Percentiles rank a stretch among this genome's conserved stretches.
Evolutionary conservation across 2,329 filamentous ascomycete genomes (phyloP).

Genomic region (Cyphellophora europaea): DNA sequence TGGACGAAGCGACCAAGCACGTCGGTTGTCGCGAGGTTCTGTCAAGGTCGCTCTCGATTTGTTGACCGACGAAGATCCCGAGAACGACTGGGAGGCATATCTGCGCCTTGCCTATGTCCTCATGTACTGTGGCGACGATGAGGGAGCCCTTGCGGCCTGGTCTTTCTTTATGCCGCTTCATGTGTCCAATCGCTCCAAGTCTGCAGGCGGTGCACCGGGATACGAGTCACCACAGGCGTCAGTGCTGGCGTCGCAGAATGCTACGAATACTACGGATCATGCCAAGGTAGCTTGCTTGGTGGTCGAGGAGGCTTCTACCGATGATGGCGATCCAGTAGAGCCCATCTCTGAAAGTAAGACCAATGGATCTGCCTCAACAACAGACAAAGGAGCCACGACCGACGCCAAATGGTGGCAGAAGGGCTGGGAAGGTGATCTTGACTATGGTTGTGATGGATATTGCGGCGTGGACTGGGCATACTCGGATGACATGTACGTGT

Average conservation of each 20-base stretch:
- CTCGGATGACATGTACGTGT: conserved; percentile 21
- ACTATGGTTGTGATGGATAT: conserved; percentile 8
- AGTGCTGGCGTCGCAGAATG: too few relatives aligned
- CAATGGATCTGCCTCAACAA: too few relatives aligned
- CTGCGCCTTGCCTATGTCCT: conserved; percentile 16
- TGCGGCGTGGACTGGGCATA: conserved; percentile 14
- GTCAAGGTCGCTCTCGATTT: conserved; percentile 21
- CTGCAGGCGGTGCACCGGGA: conserved; percentile 2
- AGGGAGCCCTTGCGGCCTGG: conserved; percentile 21
- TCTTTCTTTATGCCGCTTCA: conserved; percentile 19
- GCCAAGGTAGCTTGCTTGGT: too few relatives aligned
- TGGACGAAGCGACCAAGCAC: not conserved
- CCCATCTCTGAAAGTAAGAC: not conserved
- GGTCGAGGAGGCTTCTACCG: conserved; percentile 2
- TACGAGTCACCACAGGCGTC: too few relatives aligned
- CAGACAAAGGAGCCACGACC: too few relatives aligned
- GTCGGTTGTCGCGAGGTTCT: conserved; percentile 8
- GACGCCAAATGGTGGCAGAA: not conserved
- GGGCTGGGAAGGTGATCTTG: conserved; percentile 4
- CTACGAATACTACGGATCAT: too few relatives aligned
- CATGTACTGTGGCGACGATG: conserved; percentile 19
- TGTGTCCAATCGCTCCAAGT: too few relatives aligned
- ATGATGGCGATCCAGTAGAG: not conserved
- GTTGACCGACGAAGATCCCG: conserved; percentile 20
- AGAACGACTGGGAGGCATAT: conserved; percentile 21